Evolutionary conservation across 805 yeast genomes (phyloP), one percentile per base, ranked within the genome.

Genomic region (Lipomyces orientalis): DNA sequence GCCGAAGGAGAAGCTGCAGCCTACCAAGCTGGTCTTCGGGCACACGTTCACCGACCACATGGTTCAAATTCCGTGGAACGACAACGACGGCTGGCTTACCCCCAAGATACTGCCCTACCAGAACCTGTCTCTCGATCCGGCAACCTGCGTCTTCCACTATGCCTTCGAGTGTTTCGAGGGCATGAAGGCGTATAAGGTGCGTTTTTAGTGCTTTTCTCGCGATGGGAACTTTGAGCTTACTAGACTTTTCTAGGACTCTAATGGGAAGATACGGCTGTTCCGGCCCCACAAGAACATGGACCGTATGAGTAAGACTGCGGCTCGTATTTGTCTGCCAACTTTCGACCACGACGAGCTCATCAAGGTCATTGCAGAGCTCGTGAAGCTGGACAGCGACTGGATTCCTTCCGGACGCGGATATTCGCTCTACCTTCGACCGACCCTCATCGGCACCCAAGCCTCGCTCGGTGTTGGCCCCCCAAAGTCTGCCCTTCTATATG

Each of bases 111-210:
- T 86, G 72, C 98, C 98, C 31, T 93, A 91, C 78, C 93, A 89
- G 62, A 86, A 87, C 61, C 81, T 94, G 63, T 75, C 83, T 19
- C 79, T 94, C 67, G 97, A 93, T 76, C 99, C 99, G 34, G 88
- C 97, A 25, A 81, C 95, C 22, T 86, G 90, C 78, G 98, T 93
- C 43, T 88, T 94, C 81, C 99, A 94, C 83, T 94, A 94, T 76
- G 94, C 97, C 4, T 94, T 95, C 76, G 97, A 92, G 80, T 85
- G 94, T 68, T 95, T 94, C 73, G 99, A 94, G 82, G 99, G 99
- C 73, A 83, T 94, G 82, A 94, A 94, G 83, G 98, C 98, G 14
- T 94, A 93, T 85, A 56, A 62, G 22, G 70, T 63, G 37, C 12
- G 62, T 58, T 22, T 6, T 6, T 4, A 2, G 29, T 9, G 16